A percentile compares a stretch with the other conserved stretches of the same genome.
Evolutionary conservation across 768 basidiomycete species (phyloP).

Genomic region (Amanita muscaria): DNA sequence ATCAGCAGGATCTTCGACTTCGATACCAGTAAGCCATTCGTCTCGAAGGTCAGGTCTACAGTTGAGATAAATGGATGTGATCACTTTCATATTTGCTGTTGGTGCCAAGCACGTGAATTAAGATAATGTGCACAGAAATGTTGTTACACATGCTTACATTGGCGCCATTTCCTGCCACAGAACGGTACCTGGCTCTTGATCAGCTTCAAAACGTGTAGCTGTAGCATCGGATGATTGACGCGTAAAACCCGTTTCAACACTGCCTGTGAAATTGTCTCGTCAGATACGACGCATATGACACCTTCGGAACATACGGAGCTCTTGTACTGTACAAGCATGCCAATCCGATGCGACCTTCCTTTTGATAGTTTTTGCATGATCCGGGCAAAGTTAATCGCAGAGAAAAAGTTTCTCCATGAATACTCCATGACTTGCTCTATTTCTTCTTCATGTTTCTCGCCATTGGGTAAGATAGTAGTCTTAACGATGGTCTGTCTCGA

Average conservation of each 20-base stretch:
- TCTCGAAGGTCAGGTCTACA: conserved; percentile 95
- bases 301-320: conserved; percentile 61
- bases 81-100: conserved; percentile 98
- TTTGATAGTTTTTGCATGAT: conserved; percentile 98
- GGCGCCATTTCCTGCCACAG: conserved; percentile 96
- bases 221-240: conserved; percentile 90
- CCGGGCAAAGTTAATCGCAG: conserved; percentile 93
- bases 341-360: conserved; percentile 86
- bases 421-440: conserved; percentile 89
- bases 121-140: conserved; percentile 3
- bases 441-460: conserved; percentile 74
- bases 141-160: conserved; percentile 51
- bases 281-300: neutral
- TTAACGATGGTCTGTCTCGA: conserved; percentile 52
- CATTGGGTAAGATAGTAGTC: conserved; percentile 56
- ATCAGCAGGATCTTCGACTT: conserved; percentile 87
- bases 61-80: conserved; percentile 96
- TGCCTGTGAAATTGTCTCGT: conserved; percentile 42
- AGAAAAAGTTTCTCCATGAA: conserved; percentile 97
- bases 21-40: conserved; percentile 92
- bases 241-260: conserved; percentile 91
- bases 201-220: conserved; percentile 89
- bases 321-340: conserved; percentile 96
- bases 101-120: neutral
- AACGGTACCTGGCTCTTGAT: conserved; percentile 99